These are phyloP conservation scores for Diaporthe destruens DNA, from an alignment of 2,329 filamentous ascomycete genomes.

Conservation along the genomic window DNA sequence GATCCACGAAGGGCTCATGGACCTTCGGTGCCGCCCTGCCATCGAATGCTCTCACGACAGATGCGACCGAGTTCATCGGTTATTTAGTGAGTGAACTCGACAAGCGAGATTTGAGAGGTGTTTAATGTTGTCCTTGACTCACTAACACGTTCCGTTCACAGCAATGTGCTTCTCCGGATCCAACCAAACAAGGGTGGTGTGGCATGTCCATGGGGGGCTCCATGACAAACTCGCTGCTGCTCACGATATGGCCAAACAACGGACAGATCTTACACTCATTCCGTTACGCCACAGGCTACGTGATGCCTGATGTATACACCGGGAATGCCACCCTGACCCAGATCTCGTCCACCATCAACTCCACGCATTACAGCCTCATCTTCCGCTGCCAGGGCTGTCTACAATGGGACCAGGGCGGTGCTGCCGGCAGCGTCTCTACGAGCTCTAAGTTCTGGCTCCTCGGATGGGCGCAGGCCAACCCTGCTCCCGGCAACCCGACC, in stretches of 20 bases:
- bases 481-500: conserved; percentile 52
- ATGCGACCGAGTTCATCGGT: conserved; percentile 66
- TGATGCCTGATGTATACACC: conserved; percentile 65
- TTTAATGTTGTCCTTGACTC: background rate
- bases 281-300: conserved; percentile 66
- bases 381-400: conserved; percentile 70
- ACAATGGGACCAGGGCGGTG: conserved; percentile 59
- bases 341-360: conserved; percentile 66
- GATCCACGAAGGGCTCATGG: conserved; percentile 55
- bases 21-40: conserved; percentile 62
- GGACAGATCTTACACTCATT: conserved; percentile 64
- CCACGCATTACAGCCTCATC: conserved; percentile 67
- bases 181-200: conserved; percentile 63
- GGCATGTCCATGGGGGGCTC: conserved; percentile 63
- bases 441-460: conserved; percentile 52
- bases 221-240: conserved; percentile 67
- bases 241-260: conserved; percentile 64
- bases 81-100: conserved; percentile 57
- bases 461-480: conserved; percentile 63
- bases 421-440: conserved; percentile 54
- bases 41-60: conserved; percentile 54
- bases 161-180: conserved; percentile 57
- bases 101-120: conserved; percentile 17
- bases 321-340: conserved; percentile 70
- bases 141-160: conserved; percentile 45